Evolutionary conservation across 2,329 filamentous ascomycete species (phyloP), one percentile per base, ranked within the genome.

Genomic region (Phaeosphaeriaceae sp.): DNA sequence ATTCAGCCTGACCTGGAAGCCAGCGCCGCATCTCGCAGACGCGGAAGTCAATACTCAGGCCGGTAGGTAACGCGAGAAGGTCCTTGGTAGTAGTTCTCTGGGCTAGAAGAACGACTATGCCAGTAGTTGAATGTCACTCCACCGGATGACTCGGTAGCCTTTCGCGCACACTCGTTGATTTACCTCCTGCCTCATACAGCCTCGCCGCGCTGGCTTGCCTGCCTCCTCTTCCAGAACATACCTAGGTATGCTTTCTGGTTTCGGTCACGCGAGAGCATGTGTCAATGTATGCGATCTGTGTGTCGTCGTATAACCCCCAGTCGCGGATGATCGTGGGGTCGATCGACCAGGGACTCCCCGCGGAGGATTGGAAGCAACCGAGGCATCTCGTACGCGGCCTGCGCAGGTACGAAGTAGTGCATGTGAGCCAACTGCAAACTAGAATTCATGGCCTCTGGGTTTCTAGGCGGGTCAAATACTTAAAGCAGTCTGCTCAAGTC

Each of bases 341-440:
- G 49, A 51, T 51, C 32, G 54, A 55, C 58, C 57, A 51, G 55
- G 59, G 56, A 21, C 58, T 62, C 58, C 61, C 60, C 59, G 57
- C 65, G 66, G 61, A 58, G 43, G 43, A 26, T 21, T 4, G 24
- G 59, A 59, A 49, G 44, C 21, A 55, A 63, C 68, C 68, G 66
- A 66, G 68, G 68, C 56, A 64, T 56, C 42, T 56, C 6, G 28
- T 5, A n/a, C 22, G 13, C 17, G 22, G n/a, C 17, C 17, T 21
- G 55, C 54, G 62, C 59, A 68, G 58, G 59, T 54, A 65, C 61
- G 61, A 59, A 59, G 19, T 11, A 28, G 22, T 26, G 46, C 59
- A 64, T 67, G 63, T 68, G 57, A 58, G 62, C 24, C 44, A 59
- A 59, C 55, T 49, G 54, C 49, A 54, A 60, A 61, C 61, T 59